A percentile compares a stretch with the other conserved stretches of the same genome.
Evolutionary conservation across 352 stramenopile species (phyloP).

Genomic region (Phytophthora podocarpi): DNA sequence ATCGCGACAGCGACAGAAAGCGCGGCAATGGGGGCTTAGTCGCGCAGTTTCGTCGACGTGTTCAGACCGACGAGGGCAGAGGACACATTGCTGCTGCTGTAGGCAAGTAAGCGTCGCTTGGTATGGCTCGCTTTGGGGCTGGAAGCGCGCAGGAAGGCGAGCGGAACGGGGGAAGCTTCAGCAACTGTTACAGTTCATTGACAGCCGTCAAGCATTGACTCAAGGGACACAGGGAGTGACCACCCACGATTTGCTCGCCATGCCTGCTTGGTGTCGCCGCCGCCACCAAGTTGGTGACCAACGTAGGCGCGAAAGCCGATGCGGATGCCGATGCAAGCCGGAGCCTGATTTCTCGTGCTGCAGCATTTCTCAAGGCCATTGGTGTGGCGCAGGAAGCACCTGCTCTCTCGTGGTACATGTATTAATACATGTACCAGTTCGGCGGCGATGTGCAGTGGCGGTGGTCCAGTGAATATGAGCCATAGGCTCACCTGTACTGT

Average conservation of each 20-base stretch:
- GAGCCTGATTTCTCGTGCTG: neutral
- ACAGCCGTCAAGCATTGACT: conserved; percentile 5
- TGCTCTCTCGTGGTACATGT: too few species aligned
- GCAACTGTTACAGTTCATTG: conserved; percentile 8
- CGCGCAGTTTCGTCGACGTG: conserved; percentile 11
- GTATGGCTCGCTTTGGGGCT: neutral
- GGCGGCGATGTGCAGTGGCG: too few species aligned
- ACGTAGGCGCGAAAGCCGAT: neutral
- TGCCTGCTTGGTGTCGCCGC: neutral
- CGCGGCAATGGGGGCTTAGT: conserved; percentile 1
- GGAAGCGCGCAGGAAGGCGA: conserved; percentile 13
- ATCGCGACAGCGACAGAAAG: neutral
- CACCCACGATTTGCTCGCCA: conserved; percentile 13
- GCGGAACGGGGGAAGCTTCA: conserved; percentile 18
- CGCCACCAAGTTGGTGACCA: neutral
- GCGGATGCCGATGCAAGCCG: neutral
- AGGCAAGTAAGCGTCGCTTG: neutral
- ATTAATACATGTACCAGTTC: too few species aligned
- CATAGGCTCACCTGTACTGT: too few species aligned
- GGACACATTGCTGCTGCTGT: too few species aligned
- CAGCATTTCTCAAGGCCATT: conserved; percentile 23
- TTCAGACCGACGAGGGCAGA: neutral
- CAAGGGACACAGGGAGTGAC: neutral
- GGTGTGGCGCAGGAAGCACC: too few species aligned
- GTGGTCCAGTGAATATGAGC: too few species aligned